phyloP scores from a whole-genome alignment of 2,329 filamentous ascomycete genomes.

The Claviceps humidiphila region DNA sequence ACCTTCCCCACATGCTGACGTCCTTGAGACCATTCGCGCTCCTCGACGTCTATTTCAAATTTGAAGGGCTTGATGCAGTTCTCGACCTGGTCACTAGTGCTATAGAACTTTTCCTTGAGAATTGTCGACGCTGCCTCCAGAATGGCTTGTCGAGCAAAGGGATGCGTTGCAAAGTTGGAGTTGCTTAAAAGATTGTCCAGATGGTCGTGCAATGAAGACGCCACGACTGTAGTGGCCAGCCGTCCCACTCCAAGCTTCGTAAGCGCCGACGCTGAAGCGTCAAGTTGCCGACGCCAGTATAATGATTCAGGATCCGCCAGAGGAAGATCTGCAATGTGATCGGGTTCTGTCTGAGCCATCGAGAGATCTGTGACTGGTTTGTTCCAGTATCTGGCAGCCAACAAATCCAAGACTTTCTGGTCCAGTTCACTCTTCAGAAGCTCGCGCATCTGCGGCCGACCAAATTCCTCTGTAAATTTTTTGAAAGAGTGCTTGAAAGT shows the following conservation, averaged over 20 bases:
- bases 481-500: conserved; percentile 98
- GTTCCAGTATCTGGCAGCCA: conserved; percentile 95
- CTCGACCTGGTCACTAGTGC: conserved; percentile 93
- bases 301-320: conserved; percentile 74
- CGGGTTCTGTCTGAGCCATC: conserved; percentile 49
- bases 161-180: conserved; percentile 80
- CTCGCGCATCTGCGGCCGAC: conserved; percentile 75
- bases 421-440: conserved; percentile 86
- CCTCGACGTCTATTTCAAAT: conserved; percentile 90
- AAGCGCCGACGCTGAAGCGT: conserved; percentile 77
- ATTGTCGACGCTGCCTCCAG: conserved; percentile 81
- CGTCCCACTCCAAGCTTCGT: conserved; percentile 92
- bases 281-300: conserved; percentile 90
- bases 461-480: conserved; percentile 79
- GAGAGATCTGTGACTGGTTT: conserved; percentile 80
- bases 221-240: conserved; percentile 81
- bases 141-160: conserved; percentile 87
- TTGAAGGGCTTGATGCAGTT: conserved; percentile 99
- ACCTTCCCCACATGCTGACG: conserved; percentile 69
- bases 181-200: conserved; percentile 65
- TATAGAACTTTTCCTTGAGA: conserved; percentile 87
- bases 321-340: conserved; percentile 64
- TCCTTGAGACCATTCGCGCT: conserved; percentile 74
- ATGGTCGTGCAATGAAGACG: conserved; percentile 72
- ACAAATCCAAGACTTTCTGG: conserved; percentile 82